Evolutionary conservation across 2,329 filamentous ascomycete species (phyloP), one percentile per base, ranked within the genome.

Genomic region (Pseudogymnoascus sp.): DNA sequence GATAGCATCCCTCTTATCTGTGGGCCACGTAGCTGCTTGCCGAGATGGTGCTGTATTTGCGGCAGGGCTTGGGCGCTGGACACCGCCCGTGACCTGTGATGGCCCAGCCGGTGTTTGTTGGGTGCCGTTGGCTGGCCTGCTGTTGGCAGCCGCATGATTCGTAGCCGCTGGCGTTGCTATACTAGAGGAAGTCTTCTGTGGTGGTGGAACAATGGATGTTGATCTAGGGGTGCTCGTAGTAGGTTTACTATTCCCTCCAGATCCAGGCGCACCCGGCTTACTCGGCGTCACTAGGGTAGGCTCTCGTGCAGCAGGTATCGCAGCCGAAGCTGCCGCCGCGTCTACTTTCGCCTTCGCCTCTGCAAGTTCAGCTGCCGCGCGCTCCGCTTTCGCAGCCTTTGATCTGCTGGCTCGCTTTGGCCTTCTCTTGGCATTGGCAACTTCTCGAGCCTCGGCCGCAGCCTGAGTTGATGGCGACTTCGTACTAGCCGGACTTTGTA

Each of bases 1-100:
- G 57, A 62, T 57, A 4, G 38, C 18, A 14, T 37, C 59, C 37
- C 38, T 41, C n/a, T 61, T 33, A 33, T 35, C 43, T 37, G 35
- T 15, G 12, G 61, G 61, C 61, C 61, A 62, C 5, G 36, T 38
- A 18, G 57, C 22, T 22, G 14, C 18, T 36, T 36, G 28, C 22
- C 37, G 57, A 25, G 57, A 12, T 15, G 33, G 33, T n/a, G 18
- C 18, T 37, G 20, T 11, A 20, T 38, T 22, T 28, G 57, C 33
- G 37, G 33, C 5, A 37, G 18, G 57, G 15, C 53, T 36, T 57
- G 12, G 11, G 12, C n/a, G 38, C 20, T 41, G 38, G 20, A 12
- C 41, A 47, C 3, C 20, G 20, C 20, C 41, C n/a, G 25, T 33
- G 25, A 18, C n/a, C 15, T 53, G n/a, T 18, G 43, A 33, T n/a